Percentiles rank a stretch among this genome's conserved stretches.
phyloP scores from a whole-genome alignment of 83 land plant genomes.

The Picea abies region DNA sequence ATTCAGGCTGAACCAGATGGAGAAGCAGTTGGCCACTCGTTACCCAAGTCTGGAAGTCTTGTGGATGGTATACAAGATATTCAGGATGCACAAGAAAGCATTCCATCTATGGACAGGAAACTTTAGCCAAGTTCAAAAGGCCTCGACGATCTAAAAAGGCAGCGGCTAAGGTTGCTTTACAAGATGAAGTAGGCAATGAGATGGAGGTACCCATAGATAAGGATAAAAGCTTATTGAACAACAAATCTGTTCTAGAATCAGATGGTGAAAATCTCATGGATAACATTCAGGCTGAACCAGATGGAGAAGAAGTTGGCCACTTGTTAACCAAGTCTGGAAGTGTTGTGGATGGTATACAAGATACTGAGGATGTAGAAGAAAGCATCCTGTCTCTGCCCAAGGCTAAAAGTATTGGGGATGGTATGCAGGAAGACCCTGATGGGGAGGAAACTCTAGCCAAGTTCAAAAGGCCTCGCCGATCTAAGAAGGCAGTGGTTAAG shows the following conservation, averaged over 20 bases:
- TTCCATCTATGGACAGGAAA: constrained; percentile 4
- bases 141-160: background rate
- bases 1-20: background rate
- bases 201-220: background rate
- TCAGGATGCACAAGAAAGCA: background rate
- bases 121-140: constrained; percentile 14
- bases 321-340: background rate
- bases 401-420: constrained; percentile 1
- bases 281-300: background rate
- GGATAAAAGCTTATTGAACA: background rate
- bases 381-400: background rate
- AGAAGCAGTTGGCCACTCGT: background rate
- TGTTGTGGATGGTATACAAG: background rate
- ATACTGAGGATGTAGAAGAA: background rate
- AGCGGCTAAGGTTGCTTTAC: background rate
- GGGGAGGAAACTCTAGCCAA: background rate
- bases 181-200: background rate
- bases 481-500: background rate
- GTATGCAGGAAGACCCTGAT: background rate
- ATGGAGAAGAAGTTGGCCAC: background rate
- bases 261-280: background rate
- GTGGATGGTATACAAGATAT: background rate
- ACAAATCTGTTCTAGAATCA: background rate
- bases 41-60: background rate
- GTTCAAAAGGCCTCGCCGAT: constrained; percentile 4